Base-by-base conservation (phyloP, 2,329 filamentous ascomycete species). In the Ophiostoma piceae region DNA sequence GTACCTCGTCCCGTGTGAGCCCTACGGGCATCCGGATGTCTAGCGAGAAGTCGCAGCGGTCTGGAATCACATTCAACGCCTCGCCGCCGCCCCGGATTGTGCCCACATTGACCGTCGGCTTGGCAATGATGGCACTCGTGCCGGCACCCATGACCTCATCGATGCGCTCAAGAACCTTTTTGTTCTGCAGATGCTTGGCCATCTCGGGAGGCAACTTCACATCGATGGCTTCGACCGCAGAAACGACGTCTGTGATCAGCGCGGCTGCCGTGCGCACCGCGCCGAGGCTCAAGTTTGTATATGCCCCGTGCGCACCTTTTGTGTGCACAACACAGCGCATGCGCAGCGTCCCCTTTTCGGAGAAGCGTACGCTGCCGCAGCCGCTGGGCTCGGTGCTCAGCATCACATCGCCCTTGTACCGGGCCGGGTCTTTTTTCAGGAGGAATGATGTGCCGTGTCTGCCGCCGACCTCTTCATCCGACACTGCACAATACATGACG, bases 331-430 rank as follows among this genome's bases (percentile, higher is more conserved):
- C 68, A n/a, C 65, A 65, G 0, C 68, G 65, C 71, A 72, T 66
- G 35, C 68, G 71, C 67, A 71, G 71, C 26, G 69, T 72, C 8
- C 71, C 71, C 39, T 72, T 72, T 16, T 71, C 71, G 5, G 71
- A 66, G 51, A 72, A 72, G 22, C 71, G 71, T n/a, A 72, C 67
- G 19, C 66, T 69, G 60, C 68, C 71, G 39, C 70, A 70, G 19
- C 71, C 71, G 5, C 51, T 69, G 5, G 71, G 71, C 62, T 72
- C 71, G 37, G 71, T 68, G 16, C 69, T 70, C 60, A 72, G 69
- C 71, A 72, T 71, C 2, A 71, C 66, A 35, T 71, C 69, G 51
- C 69, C 71, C 26, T 66, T 62, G 43, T 47, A 71, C 2, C 64
- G 71, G 1, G 1, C 3, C 11, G 19, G 62, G 29, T 41, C n/a